Percentiles rank a stretch among this genome's conserved stretches.
Evolutionary conservation across 2,329 filamentous ascomycete genomes (phyloP).

Genomic region (Ophiostoma ips): DNA sequence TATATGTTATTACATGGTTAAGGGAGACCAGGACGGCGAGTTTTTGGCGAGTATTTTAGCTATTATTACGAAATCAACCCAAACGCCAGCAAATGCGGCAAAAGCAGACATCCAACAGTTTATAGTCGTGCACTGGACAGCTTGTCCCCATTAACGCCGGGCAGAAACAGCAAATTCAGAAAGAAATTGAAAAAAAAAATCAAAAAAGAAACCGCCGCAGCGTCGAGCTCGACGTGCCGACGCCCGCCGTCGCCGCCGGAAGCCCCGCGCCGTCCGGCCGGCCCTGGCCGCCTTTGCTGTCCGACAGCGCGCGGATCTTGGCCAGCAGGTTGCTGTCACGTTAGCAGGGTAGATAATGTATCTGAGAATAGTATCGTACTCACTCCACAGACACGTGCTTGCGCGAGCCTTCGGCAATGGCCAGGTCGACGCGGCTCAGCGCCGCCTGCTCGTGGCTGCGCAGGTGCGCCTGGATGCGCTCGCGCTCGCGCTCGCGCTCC

Average conservation of each 20-base stretch:
- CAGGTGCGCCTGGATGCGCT: conserved; percentile 47
- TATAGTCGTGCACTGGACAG: too few species aligned
- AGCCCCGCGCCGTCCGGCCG: background rate
- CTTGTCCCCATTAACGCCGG: too few species aligned
- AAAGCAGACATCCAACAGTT: too few species aligned
- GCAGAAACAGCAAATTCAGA: too few species aligned
- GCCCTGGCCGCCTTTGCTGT: conserved; percentile 15
- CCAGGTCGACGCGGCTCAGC: conserved; percentile 32
- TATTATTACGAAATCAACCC: too few species aligned
- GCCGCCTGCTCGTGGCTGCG: conserved; percentile 44
- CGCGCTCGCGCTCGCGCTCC: conserved; percentile 19
- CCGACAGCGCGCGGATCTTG: conserved; percentile 35
- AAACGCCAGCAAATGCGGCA: too few species aligned
- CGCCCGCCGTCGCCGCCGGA: background rate
- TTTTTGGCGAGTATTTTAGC: too few species aligned
- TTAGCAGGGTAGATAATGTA: background rate
- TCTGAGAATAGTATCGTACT: conserved; percentile 17
- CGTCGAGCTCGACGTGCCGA: background rate
- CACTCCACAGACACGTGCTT: conserved; percentile 45
- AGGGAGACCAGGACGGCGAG: too few species aligned
- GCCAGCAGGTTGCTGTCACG: conserved; percentile 37
- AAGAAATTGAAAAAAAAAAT: background rate
- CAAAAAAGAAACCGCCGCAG: conserved; percentile 4
- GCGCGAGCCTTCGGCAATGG: conserved; percentile 40
- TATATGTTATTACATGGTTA: background rate